Base-by-base conservation (phyloP, 495 filamentous ascomycete species). In the Aspergillus avenaceus region DNA sequence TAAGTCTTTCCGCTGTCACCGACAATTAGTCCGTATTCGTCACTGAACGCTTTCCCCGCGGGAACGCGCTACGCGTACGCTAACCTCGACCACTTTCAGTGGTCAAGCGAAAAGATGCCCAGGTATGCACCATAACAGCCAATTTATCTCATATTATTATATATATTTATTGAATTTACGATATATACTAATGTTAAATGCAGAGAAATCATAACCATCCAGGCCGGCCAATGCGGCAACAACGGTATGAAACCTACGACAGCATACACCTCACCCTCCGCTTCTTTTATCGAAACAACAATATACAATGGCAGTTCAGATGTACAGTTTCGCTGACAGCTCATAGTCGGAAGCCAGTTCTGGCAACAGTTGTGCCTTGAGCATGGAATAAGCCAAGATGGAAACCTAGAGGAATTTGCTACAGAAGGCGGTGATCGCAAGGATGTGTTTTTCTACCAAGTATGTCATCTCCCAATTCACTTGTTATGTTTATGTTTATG, bases 191-290 rank as follows among this genome's bases (percentile, higher is more conserved):
- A 38, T 38, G 16, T 27, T 14, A 2, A 3, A 23, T 47, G 5
- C 41, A 97, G 93, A 72, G 93, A 98, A 81, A 97, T 98, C 64
- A 98, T 98, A 70, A 98, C 95, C 29, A 87, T 98, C 54, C 93
- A 98, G 74, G 91, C 95, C 46, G 93, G 93, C 79, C 93, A 98
- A 70, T 98, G 93, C 82, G 93, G 93, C 79, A 98, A 98, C 70
- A 97, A 90, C 77, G 90, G 91, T 96, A 65, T 75, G 87, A 32
- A 50, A 36, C 42, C 43, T 26, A 26, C 26, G 16, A 21, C 21
- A 38, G 18, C 16, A 38, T 6, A 1, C 34, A 16, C 8, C 1
- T 18, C 16, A 9, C 34, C 6, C 16, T 16, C 6, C 2, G 16
- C 18, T 21, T 19, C 4, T 18, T 38, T 2, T 16, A 9, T 38